Evolutionary conservation across 225 moss, liverwort and hornwort species (phyloP).

Genomic region (Bryum argenteum): DNA sequence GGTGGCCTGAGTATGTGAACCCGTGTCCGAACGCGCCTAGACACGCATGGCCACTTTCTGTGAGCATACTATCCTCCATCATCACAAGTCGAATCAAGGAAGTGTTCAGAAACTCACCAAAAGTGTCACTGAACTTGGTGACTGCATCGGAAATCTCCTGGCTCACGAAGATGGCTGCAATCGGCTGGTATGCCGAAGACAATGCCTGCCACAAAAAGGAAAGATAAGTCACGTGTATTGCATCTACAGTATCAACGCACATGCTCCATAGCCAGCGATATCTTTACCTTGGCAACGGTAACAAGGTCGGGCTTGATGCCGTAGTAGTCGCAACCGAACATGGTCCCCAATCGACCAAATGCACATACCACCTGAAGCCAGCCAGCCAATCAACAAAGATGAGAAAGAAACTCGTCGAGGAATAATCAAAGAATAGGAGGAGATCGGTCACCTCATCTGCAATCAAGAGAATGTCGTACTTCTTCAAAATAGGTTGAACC

Average conservation of each 20-base stretch:
- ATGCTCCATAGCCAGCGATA: too few species aligned
- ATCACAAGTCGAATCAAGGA: background rate
- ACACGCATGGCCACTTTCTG: background rate
- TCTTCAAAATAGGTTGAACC: constrained; percentile 94
- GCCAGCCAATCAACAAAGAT: constrained; percentile 9
- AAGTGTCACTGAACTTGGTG: constrained; percentile 56
- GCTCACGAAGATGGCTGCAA: constrained; percentile 74
- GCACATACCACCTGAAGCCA: constrained; percentile 77
- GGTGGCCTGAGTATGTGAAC: constrained; percentile 95
- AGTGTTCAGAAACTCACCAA: constrained; percentile 47
- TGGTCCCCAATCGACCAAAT: constrained; percentile 94
- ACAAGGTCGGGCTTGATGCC: constrained; percentile 90
- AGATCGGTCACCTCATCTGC: constrained; percentile 85
- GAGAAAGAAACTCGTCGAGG: background rate
- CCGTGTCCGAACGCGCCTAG: constrained; percentile 80
- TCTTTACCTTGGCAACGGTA: constrained; percentile 76
- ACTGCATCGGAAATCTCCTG: constrained; percentile 64
- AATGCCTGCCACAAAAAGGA: constrained; percentile 57
- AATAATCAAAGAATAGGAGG: background rate
- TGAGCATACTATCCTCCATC: background rate
- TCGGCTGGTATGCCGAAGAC: constrained; percentile 88
- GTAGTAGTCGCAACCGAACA: constrained; percentile 88
- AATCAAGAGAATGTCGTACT: constrained; percentile 97
- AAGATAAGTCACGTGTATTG: background rate
- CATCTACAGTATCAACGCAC: too few species aligned